Percentiles rank a stretch among this genome's conserved stretches.
These are phyloP conservation scores for Amanita molliuscula DNA, from an alignment of 768 basidiomycete species.

Conservation along the genomic window DNA sequence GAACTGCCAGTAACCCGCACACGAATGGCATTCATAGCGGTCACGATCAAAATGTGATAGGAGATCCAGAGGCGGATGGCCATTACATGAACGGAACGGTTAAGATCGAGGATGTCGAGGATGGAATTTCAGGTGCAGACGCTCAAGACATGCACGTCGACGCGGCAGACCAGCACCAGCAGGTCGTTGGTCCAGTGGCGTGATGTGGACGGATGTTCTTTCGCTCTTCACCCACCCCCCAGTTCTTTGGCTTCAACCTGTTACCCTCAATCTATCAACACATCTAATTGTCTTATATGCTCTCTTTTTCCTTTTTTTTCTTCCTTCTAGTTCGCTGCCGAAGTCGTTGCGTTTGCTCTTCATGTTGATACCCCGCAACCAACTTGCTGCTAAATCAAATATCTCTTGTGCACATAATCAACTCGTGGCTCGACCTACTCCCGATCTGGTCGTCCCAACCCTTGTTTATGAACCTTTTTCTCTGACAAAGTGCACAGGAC, in stretches of 20 bases:
- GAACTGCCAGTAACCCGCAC: slow-evolving; percentile 25
- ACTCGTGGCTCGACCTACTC: slow-evolving; percentile 3
- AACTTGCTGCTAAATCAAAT: slow-evolving; percentile 7
- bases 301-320: slow-evolving; percentile 5
- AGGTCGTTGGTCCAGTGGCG: slow-evolving; percentile 4
- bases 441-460: slow-evolving; percentile 8
- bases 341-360: slow-evolving; percentile 10
- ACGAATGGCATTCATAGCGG: slow-evolving; percentile 26
- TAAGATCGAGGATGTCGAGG: slow-evolving; percentile 20
- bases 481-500: slow-evolving; percentile 18
- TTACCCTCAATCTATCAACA: slow-evolving; percentile 3
- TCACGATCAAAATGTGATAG: slow-evolving; percentile 10
- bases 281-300: slow-evolving; percentile 6
- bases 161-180: slow-evolving; percentile 11
- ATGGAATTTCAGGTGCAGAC: slow-evolving; percentile 16
- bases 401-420: slow-evolving; percentile 12
- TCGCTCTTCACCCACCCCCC: slow-evolving; percentile 6
- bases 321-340: slow-evolving; percentile 6
- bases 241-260: slow-evolving; percentile 4
- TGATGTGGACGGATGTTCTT: slow-evolving; percentile 7
- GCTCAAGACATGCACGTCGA: slow-evolving; percentile 32
- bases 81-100: slow-evolving; percentile 8
- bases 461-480: slow-evolving; percentile 11
- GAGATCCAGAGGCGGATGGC: slow-evolving; percentile 19
- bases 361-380: slow-evolving; percentile 22